A percentile compares a stretch with the other conserved stretches of the same genome.
Conservation (phyloP, 2,329 filamentous ascomycete genomes). For the Lomentospora prolificans region DNA sequence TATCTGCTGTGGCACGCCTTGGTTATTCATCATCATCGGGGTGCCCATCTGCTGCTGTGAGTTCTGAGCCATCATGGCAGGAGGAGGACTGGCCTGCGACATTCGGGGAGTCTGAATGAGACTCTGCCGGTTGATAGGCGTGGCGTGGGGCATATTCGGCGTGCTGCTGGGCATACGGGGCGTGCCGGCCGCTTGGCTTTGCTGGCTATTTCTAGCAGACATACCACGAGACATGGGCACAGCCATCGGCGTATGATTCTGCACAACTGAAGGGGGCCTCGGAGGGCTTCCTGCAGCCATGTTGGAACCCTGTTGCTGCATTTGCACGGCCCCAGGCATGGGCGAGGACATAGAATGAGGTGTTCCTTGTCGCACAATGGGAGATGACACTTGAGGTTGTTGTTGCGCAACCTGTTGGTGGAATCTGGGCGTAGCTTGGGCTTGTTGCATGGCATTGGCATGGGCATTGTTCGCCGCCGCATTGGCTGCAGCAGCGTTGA, state of each 20-base stretch:
- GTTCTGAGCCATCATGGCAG: constrained; percentile 47
- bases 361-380: constrained; percentile 52
- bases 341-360: constrained; percentile 58
- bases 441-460: constrained; percentile 26
- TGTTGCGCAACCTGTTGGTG: constrained; percentile 39
- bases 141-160: constrained; percentile 50
- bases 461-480: constrained; percentile 12
- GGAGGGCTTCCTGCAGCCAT: constrained; percentile 56
- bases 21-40: constrained; percentile 38
- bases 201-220: constrained; percentile 55
- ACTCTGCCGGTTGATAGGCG: constrained; percentile 44
- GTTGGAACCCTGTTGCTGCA: constrained; percentile 57
- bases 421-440: constrained; percentile 29
- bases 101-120: constrained; percentile 51
- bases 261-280: constrained; percentile 56
- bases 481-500: constrained; percentile 7
- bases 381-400: constrained; percentile 59
- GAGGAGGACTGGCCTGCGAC: constrained; percentile 52
- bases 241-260: constrained; percentile 45
- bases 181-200: constrained; percentile 54
- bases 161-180: constrained; percentile 53
- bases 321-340: constrained; percentile 50
- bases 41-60: constrained; percentile 38
- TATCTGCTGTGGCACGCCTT: constrained; percentile 27
- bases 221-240: constrained; percentile 53